Evolutionary conservation across 768 basidiomycete species (phyloP), one percentile per base, ranked within the genome.

Genomic region (Neoboletus subvelutipes): DNA sequence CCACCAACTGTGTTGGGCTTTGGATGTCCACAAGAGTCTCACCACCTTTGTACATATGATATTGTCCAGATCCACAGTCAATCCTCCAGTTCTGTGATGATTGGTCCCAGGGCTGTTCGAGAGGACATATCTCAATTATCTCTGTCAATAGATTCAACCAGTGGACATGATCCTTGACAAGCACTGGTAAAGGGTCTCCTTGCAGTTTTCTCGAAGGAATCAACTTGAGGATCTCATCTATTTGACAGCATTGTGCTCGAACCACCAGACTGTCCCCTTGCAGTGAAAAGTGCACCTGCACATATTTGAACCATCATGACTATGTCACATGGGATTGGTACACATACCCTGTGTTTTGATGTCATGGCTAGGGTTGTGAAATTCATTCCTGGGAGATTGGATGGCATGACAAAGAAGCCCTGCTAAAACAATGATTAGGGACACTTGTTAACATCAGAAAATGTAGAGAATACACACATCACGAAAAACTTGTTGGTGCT

Each of bases 121-220:
- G 34, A n/a, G 67, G 62, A 0, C 64, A 57, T 28, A 73, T 58
- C 24, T 73, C 72, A 2, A 72, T 63, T 13, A 34, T 49, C 1
- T 20, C 4, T 0, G 45, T 54, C 4, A 48, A 20, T 0, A 68
- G 39, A 39, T 68, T 56, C 22, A 73, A 51, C 70, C 71, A 73
- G 28, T 70, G 70, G 13, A 45, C 54, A 28, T 62, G 59, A 2
- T n/a, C 52, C 3, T 45, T 5, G n/a, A 71, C 1, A 24, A 43
- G 42, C 8, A 15, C 28, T 1, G 17, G 29, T 0, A 71, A 71
- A 39, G 72, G 54, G 46, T 71, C 71, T 1, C 26, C 40, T 12
- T 1, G 4, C 2, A 71, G 45, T 15, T 28, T 55, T 0, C 39
- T 15, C 0, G 20, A 51, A 10, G 70, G 66, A 50, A 71, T 60